phyloP scores from a whole-genome alignment of 352 stramenopile species.

The Phytophthora sojae region DNA sequence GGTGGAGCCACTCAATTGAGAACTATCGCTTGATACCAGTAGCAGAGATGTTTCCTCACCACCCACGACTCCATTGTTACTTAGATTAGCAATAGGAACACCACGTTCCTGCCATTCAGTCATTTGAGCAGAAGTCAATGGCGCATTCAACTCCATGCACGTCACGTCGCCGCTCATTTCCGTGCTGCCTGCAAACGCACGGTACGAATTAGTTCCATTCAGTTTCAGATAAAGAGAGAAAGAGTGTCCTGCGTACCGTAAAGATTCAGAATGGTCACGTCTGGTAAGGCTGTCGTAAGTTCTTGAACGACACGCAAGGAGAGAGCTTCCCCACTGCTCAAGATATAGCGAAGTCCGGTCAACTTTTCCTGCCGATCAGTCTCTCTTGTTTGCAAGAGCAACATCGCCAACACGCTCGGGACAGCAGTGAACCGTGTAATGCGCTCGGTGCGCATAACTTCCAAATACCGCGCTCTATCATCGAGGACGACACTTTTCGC shows the following conservation, averaged over 20 bases:
- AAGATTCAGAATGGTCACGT: constrained; percentile 58
- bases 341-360: constrained; percentile 39
- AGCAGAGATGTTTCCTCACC: constrained; percentile 36
- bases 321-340: constrained; percentile 66
- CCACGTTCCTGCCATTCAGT: constrained; percentile 43
- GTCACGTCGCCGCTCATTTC: constrained; percentile 72
- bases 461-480: constrained; percentile 37
- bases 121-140: constrained; percentile 24
- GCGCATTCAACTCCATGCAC: constrained; percentile 44
- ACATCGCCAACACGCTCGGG: constrained; percentile 56
- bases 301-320: constrained; percentile 33
- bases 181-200: constrained; percentile 46
- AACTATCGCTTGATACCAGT: constrained; percentile 19
- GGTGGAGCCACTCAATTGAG: neutral
- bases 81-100: constrained; percentile 52
- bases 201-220: neutral
- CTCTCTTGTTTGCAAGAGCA: constrained; percentile 39
- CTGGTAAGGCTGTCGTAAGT: constrained; percentile 30
- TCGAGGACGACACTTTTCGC: constrained; percentile 53
- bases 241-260: constrained; percentile 44
- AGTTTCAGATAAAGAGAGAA: neutral
- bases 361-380: constrained; percentile 10
- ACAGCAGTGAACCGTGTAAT: constrained; percentile 59
- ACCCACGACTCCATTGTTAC: constrained; percentile 24
- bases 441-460: constrained; percentile 15